A percentile compares a stretch with the other conserved stretches of the same genome.
Evolutionary conservation across 352 stramenopile genomes (phyloP).

Genomic region (Globisporangium paroecandrum): DNA sequence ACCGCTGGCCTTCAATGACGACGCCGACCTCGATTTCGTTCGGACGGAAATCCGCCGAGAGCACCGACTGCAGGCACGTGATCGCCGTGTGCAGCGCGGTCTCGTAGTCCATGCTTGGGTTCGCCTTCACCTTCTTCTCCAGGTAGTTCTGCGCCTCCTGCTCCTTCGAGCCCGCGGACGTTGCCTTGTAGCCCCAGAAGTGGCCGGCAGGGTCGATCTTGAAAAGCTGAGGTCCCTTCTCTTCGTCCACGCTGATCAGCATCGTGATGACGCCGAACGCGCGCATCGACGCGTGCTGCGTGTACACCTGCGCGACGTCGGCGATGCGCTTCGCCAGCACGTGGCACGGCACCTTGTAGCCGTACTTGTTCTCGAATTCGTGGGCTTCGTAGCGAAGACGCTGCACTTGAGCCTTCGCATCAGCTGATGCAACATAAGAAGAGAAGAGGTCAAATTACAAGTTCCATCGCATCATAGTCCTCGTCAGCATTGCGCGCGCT

Average conservation of each 20-base stretch:
- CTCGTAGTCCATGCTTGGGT: conserved; percentile 89
- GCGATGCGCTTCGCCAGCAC: conserved; percentile 96
- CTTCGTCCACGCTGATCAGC: conserved; percentile 97
- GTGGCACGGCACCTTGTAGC: conserved; percentile 94
- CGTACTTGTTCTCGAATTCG: conserved; percentile 97
- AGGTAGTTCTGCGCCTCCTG: conserved; percentile 99
- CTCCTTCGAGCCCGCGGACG: conserved; percentile 94
- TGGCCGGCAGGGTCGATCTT: conserved; percentile 99
- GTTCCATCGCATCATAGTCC: not conserved
- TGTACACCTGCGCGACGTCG: conserved; percentile 96
- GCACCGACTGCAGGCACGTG: conserved; percentile 95
- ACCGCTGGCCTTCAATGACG: conserved; percentile 53
- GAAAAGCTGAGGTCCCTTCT: conserved; percentile 96
- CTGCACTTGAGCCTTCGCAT: conserved; percentile 92
- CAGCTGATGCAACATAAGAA: conserved; percentile 39
- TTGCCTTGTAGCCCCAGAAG: conserved; percentile 94
- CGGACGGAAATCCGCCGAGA: conserved; percentile 97
- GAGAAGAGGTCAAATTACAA: not conserved
- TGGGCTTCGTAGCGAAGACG: conserved; percentile 95
- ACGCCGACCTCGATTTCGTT: conserved; percentile 94
- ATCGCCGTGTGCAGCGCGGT: conserved; percentile 95
- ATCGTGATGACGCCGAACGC: conserved; percentile 95
- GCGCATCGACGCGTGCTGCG: conserved; percentile 93
- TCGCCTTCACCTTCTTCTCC: conserved; percentile 96
- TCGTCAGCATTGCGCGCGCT: not conserved